Conservation (phyloP, 371 early-diverging fungal species). For the Apophysomyces trapeziformis region DNA sequence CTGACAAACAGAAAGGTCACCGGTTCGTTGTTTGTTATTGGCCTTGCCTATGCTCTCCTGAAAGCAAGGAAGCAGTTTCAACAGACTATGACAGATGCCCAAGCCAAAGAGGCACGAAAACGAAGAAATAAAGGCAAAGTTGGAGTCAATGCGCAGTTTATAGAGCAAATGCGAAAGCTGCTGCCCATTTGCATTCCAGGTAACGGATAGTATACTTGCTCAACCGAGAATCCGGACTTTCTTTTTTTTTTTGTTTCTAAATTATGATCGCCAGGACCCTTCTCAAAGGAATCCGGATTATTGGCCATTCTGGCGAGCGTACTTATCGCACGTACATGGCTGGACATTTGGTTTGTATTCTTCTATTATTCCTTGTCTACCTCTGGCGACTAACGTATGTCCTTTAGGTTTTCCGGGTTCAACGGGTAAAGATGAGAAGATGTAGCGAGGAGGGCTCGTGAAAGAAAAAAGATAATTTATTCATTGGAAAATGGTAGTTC, state of each 20-base stretch:
- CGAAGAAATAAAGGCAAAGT: conserved; percentile 45
- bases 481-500: conserved; percentile 26
- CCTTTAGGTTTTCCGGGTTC: conserved; percentile 67
- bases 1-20: conserved; percentile 37
- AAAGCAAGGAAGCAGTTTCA: conserved; percentile 38
- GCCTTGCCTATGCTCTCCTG: conserved; percentile 42
- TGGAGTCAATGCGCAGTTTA: conserved; percentile 71
- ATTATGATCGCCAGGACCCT: conserved; percentile 40
- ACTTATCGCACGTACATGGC: conserved; percentile 74
- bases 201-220: conserved; percentile 9
- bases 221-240: background rate
- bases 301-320: conserved; percentile 66
- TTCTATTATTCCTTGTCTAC: background rate
- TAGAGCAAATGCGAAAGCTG: conserved; percentile 81
- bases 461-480: too few species aligned
- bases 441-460: too few species aligned
- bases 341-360: conserved; percentile 64
- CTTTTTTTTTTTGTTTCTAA: too few species aligned
- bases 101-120: conserved; percentile 6
- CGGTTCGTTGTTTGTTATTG: conserved; percentile 34
- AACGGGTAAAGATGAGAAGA: conserved; percentile 52
- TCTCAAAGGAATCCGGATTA: conserved; percentile 70
- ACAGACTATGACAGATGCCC: conserved; percentile 14
- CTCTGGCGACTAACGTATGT: background rate
- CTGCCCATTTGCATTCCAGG: conserved; percentile 75